Percentiles rank a stretch among this genome's conserved stretches.
Evolutionary conservation across 108 stramenopile species (phyloP).

Genomic region (Skeletonema costatum): DNA sequence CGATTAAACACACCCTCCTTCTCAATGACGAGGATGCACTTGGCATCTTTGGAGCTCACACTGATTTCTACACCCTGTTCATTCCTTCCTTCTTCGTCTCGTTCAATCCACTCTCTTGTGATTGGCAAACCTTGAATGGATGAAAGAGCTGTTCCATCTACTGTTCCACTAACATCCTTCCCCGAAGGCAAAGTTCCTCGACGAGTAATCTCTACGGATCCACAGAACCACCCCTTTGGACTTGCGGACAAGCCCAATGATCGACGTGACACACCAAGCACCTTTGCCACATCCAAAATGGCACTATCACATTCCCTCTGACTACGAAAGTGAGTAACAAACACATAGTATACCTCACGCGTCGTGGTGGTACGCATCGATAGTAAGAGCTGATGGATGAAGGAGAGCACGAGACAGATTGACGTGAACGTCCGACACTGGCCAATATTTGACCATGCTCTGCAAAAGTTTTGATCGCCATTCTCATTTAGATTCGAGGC

Average conservation of each 20-base stretch:
- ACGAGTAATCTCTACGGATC: conserved; percentile 56
- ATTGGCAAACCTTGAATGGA: conserved; percentile 66
- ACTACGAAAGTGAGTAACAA: conserved; percentile 81
- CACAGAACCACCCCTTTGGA: conserved; percentile 90
- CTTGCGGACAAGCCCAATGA: conserved; percentile 79
- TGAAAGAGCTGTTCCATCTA: conserved; percentile 52
- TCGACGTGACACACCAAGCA: conserved; percentile 60
- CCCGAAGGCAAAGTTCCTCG: conserved; percentile 42
- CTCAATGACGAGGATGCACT: conserved; percentile 92
- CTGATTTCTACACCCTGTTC: conserved; percentile 34
- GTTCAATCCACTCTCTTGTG: conserved; percentile 59
- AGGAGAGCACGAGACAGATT: conserved; percentile 66
- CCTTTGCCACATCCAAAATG: conserved; percentile 61
- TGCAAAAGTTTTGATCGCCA: conserved; percentile 14
- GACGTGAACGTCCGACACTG: conserved; percentile 63
- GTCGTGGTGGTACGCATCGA: conserved; percentile 73
- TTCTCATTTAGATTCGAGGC: not conserved
- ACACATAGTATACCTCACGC: conserved; percentile 86
- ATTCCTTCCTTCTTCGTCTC: conserved; percentile 19
- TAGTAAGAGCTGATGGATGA: conserved; percentile 62
- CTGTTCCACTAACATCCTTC: conserved; percentile 34
- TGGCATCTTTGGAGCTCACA: conserved; percentile 48
- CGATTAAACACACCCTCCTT: conserved; percentile 98
- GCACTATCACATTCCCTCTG: conserved; percentile 74
- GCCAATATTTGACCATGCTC: conserved; percentile 38